These are phyloP conservation scores for Stereum hirsutum DNA, from an alignment of 1,284 basidiomycete species.

Conservation along the genomic window DNA sequence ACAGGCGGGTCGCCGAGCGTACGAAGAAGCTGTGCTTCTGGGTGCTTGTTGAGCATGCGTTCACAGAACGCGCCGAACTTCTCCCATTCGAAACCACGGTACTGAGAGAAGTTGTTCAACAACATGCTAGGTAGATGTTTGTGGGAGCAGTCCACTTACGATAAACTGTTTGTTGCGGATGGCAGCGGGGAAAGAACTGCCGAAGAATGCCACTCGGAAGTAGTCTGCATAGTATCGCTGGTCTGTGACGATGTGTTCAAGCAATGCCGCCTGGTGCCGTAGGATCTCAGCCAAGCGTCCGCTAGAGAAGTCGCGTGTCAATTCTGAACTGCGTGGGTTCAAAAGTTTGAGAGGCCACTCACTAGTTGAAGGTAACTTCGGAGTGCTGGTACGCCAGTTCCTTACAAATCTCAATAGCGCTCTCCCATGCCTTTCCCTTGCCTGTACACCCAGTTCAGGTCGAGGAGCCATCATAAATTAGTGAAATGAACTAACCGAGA, in stretches of 20 bases:
- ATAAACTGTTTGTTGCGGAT: conserved; percentile 84
- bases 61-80: conserved; percentile 87
- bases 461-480: background rate
- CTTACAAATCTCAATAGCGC: conserved; percentile 87
- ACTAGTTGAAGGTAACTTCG: conserved; percentile 87
- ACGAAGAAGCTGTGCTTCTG: conserved; percentile 77
- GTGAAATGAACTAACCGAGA: conserved; percentile 41
- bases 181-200: conserved; percentile 81
- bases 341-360: conserved; percentile 19
- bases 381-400: conserved; percentile 82
- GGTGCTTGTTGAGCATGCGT: conserved; percentile 87
- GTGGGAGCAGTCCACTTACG: conserved; percentile 34
- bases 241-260: conserved; percentile 78
- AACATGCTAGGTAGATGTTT: background rate
- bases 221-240: conserved; percentile 86
- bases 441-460: conserved; percentile 33
- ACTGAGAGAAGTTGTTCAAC: conserved; percentile 36
- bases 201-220: conserved; percentile 90
- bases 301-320: conserved; percentile 28
- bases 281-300: conserved; percentile 78
- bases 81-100: conserved; percentile 89
- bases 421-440: conserved; percentile 95
- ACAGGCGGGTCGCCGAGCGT: conserved; percentile 71
- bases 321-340: no score
- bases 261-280: conserved; percentile 72